Percentiles rank a stretch among this genome's conserved stretches.
Evolutionary conservation across 768 basidiomycete genomes (phyloP).

Genomic region (Panaeolus papilionaceus): DNA sequence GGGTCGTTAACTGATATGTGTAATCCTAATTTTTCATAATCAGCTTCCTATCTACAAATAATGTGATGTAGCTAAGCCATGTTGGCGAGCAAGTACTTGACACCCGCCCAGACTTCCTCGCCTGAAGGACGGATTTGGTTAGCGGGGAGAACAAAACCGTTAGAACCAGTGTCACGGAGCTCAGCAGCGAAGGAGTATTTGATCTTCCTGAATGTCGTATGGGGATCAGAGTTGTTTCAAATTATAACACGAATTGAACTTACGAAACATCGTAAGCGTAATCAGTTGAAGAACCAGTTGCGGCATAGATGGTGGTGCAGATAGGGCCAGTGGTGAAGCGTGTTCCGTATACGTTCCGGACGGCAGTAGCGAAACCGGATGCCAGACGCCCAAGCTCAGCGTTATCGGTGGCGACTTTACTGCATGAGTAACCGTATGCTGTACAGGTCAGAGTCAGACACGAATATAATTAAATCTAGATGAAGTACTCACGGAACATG

Average conservation of each 20-base stretch:
- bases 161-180: slow-evolving; percentile 16
- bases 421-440: slow-evolving; percentile 17
- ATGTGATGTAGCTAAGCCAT: not conserved
- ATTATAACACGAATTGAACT: not conserved
- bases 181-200: slow-evolving; percentile 19
- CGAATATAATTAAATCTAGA: not conserved
- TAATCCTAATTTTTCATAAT: no score
- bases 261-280: slow-evolving; percentile 18
- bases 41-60: not conserved
- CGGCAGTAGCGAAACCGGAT: slow-evolving; percentile 8
- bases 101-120: slow-evolving; percentile 16
- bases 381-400: slow-evolving; percentile 11
- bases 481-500: slow-evolving; percentile 14
- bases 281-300: slow-evolving; percentile 7
- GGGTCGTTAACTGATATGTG: no score
- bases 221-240: not conserved
- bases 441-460: no score
- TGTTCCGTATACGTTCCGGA: slow-evolving; percentile 7
- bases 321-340: slow-evolving; percentile 16
- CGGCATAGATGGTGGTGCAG: slow-evolving; percentile 17
- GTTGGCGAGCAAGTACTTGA: slow-evolving; percentile 17
- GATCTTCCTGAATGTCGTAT: slow-evolving; percentile 9
- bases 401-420: slow-evolving; percentile 2
- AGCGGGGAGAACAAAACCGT: slow-evolving; percentile 16
- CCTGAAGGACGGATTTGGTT: slow-evolving; percentile 15